These are phyloP conservation scores for Dendrocalamus sinicus DNA, from an alignment of 176 grass and related monocot species.

Conservation along the genomic window DNA sequence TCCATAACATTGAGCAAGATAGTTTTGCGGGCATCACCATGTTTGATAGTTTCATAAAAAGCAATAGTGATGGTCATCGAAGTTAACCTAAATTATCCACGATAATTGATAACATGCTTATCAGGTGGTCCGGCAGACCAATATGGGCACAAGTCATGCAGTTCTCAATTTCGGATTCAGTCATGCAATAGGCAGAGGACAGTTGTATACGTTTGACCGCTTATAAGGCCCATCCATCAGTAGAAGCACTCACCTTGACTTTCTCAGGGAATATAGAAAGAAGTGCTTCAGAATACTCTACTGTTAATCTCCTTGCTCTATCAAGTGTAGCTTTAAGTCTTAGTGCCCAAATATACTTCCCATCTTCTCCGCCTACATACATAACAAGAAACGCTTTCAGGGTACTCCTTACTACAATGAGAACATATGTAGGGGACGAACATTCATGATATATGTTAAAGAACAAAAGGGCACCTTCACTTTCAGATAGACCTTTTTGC, in stretches of 20 bases:
- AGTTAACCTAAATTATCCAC: background rate
- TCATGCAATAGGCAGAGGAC: background rate
- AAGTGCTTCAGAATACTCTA: conserved; percentile 93
- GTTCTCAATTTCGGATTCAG: background rate
- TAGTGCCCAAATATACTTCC: conserved; percentile 82
- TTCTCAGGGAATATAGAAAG: conserved; percentile 90
- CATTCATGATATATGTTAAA: conserved; percentile 23
- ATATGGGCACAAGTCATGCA: conserved; percentile 4
- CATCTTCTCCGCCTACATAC: conserved; percentile 76
- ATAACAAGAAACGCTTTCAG: conserved; percentile 42
- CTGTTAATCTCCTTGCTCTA: conserved; percentile 86
- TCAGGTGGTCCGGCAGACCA: background rate
- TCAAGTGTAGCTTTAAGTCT: conserved; percentile 95
- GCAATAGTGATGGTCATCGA: no score
- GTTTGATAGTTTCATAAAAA: no score
- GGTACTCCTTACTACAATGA: conserved; percentile 14
- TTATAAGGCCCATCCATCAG: background rate
- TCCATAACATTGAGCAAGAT: no score
- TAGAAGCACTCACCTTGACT: conserved; percentile 64
- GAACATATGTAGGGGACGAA: background rate
- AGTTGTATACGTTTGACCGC: background rate
- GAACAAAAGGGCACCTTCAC: conserved; percentile 63
- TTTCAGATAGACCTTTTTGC: conserved; percentile 72
- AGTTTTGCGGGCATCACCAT: no score
- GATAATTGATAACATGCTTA: conserved; percentile 15